These are phyloP conservation scores for Kingdonia uniflora DNA, from an alignment of 164 flowering plant species.

Conservation along the genomic window DNA sequence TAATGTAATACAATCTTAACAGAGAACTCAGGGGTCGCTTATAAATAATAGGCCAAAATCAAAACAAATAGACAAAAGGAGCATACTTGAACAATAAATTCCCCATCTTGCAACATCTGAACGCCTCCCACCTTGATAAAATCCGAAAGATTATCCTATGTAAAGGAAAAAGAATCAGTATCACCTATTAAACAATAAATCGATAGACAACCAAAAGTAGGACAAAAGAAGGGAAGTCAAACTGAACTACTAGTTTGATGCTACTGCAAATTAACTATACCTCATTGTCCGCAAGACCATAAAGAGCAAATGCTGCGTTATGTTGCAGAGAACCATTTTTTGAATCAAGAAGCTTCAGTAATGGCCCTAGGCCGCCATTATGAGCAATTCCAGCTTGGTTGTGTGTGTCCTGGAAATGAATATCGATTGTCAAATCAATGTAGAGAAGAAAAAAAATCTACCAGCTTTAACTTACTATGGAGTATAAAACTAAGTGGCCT, in stretches of 20 bases:
- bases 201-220: neutral
- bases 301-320: slow-evolving; percentile 98
- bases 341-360: slow-evolving; percentile 90
- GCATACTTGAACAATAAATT: slow-evolving; percentile 89
- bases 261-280: slow-evolving; percentile 23
- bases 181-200: neutral
- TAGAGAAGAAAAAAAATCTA: no score
- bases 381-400: slow-evolving; percentile 98
- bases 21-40: no score
- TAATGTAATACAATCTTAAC: no score
- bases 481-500: no score
- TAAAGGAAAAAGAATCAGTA: neutral
- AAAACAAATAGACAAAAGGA: neutral
- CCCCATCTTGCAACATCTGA: slow-evolving; percentile 96
- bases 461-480: no score
- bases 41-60: neutral
- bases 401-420: slow-evolving; percentile 60
- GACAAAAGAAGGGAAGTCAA: neutral
- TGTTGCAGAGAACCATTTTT: slow-evolving; percentile 94
- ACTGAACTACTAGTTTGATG: neutral
- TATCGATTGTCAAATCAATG: neutral
- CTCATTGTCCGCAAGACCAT: slow-evolving; percentile 99
- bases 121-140: slow-evolving; percentile 93
- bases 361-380: slow-evolving; percentile 69
- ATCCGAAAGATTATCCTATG: slow-evolving; percentile 88